Percentiles rank a stretch among this genome's conserved stretches.
These are phyloP conservation scores for Exidia glandulosa DNA, from an alignment of 768 basidiomycete species.

Conservation along the genomic window DNA sequence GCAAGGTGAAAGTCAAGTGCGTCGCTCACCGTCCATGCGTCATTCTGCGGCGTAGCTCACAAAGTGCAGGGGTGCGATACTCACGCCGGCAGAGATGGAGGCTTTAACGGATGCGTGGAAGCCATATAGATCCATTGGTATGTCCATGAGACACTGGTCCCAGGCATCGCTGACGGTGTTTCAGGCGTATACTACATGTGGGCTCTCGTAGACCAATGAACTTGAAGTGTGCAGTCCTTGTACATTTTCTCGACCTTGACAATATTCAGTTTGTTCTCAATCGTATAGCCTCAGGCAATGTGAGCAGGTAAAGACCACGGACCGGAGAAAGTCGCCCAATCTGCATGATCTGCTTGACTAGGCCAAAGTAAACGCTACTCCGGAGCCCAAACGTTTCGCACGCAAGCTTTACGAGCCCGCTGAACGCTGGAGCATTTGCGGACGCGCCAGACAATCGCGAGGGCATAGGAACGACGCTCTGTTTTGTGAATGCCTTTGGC, in stretches of 20 bases:
- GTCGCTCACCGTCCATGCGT: conserved; percentile 11
- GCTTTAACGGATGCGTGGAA: conserved; percentile 64
- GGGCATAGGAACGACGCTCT: background rate
- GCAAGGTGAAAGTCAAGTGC: conserved; percentile 67
- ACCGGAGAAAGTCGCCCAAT: no score
- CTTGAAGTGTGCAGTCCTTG: no score
- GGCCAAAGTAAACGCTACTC: no score
- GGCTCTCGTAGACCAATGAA: conserved; percentile 47
- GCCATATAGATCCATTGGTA: conserved; percentile 75
- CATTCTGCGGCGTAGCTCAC: conserved; percentile 7
- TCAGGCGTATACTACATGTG: conserved; percentile 82
- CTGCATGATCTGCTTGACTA: no score
- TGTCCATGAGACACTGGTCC: conserved; percentile 10
- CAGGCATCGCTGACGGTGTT: conserved; percentile 2
- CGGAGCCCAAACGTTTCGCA: no score
- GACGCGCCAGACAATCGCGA: no score
- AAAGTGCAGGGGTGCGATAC: conserved; percentile 46
- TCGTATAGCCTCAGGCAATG: no score
- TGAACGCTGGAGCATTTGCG: no score
- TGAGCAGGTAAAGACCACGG: no score
- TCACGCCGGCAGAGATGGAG: conserved; percentile 78
- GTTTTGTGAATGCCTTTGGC: background rate
- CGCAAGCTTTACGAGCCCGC: no score
- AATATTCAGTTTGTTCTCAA: no score
- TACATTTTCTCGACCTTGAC: no score